Evolutionary conservation across 257 asterid genomes (phyloP), one percentile per base, ranked within the genome.

Genomic region (Capsicum rhomboideum): DNA sequence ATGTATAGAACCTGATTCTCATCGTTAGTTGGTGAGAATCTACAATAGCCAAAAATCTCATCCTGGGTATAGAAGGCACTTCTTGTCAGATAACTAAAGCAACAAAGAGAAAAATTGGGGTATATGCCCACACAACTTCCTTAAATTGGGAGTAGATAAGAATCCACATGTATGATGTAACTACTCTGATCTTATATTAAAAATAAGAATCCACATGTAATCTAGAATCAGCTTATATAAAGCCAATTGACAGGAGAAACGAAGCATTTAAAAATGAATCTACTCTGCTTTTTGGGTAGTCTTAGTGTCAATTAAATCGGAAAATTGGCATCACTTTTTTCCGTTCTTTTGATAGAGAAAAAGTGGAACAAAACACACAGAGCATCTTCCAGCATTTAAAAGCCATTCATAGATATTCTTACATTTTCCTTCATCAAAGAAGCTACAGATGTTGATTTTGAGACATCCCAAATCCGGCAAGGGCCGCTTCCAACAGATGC

Each of bases 401-500:
- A 46, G 61, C 14, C 80, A 77, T 50, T 77, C 26, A 50, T 16
- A 80, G 20, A 74, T 52, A n/a, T 29, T 86, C 89, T 91, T 88
- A 96, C 99, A 74, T 89, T 91, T 89, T 90, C 93, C 87, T 90
- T 93, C 10, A 87, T 90, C 77, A 97, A 90, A 85, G 98, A 90
- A 82, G 98, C 93, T 84, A 87, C 54, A 82, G 93, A 82, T 59
- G 91, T 78, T 84, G 92, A 88, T 77, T 91, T 88, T 56, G 90
- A 29, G 21, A 93, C 87, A 88, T 97, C 87, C 99, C 99, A 97
- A 83, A 97, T 89, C 84, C 93, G 95, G 69, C 92, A 97, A 84
- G 97, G 92, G 87, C 98, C 98, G 85, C 93, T 89, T 85, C 99
- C 99, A 85, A 92, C 92, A 83, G 98, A 91, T 84, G 89, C 98